Evolutionary conservation across 768 basidiomycete genomes (phyloP).

Genomic region (Rhizopogon vesiculosus): DNA sequence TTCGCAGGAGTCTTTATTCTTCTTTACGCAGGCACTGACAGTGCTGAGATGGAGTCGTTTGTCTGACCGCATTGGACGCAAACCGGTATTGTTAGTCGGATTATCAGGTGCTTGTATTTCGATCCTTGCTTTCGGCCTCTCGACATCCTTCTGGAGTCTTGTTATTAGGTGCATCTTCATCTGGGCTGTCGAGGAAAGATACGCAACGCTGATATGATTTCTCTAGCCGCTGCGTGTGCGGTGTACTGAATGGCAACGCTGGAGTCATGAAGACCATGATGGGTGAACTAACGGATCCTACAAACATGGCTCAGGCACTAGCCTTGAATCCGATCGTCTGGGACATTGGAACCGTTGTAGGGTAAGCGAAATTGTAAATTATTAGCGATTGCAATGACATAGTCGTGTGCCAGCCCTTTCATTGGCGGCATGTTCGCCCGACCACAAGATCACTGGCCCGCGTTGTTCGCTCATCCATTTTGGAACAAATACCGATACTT

Average conservation of each 20-base stretch:
- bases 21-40: constrained; percentile 49
- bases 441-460: constrained; percentile 52
- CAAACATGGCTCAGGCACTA: constrained; percentile 30
- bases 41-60: constrained; percentile 61
- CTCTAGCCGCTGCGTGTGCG: constrained; percentile 29
- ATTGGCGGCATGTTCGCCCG: constrained; percentile 54
- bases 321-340: constrained; percentile 24
- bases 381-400: not conserved
- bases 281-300: constrained; percentile 50
- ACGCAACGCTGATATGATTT: not conserved
- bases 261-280: constrained; percentile 69
- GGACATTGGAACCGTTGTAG: constrained; percentile 26
- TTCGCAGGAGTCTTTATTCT: constrained; percentile 58
- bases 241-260: constrained; percentile 32
- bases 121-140: constrained; percentile 58
- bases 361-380: constrained; percentile 17
- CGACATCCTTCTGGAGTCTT: constrained; percentile 46
- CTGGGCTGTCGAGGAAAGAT: not conserved
- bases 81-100: constrained; percentile 53
- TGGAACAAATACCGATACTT: constrained; percentile 33
- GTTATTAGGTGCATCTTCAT: constrained; percentile 41
- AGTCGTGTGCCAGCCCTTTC: constrained; percentile 35
- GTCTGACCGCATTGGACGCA: constrained; percentile 56
- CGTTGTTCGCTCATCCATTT: constrained; percentile 36
- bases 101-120: constrained; percentile 46